Evolutionary conservation across 345 rosid species (phyloP).

Genomic region (Corchorus olitorius): DNA sequence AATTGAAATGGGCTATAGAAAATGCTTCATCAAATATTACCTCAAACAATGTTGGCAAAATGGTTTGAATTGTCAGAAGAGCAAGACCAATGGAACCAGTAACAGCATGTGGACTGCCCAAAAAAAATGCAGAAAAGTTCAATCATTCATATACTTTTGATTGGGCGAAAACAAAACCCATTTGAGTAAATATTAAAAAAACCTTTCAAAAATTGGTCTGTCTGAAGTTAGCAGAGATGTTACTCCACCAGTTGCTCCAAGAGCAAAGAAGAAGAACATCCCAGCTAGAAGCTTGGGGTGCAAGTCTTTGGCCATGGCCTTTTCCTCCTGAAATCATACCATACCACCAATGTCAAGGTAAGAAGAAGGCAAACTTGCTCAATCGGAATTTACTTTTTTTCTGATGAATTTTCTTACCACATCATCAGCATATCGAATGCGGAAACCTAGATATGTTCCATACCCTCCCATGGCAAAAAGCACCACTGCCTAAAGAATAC

Average conservation of each 20-base stretch:
- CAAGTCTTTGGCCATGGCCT: conserved; percentile 85
- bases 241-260: conserved; percentile 93
- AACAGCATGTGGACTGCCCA: conserved; percentile 86
- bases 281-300: conserved; percentile 94
- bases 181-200: not conserved
- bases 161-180: not conserved
- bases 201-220: conserved; percentile 85
- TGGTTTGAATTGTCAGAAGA: conserved; percentile 72
- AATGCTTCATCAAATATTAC: conserved; percentile 36
- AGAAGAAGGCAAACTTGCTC: not conserved
- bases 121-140: not conserved
- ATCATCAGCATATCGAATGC: conserved; percentile 71
- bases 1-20: not conserved
- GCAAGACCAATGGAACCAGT: conserved; percentile 77
- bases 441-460: conserved; percentile 89
- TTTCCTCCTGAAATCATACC: conserved; percentile 59
- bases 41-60: conserved; percentile 78
- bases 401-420: conserved; percentile 47
- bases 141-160: not conserved
- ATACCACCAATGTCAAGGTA: not conserved
- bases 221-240: conserved; percentile 85
- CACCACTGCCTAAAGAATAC: conserved; percentile 71
- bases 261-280: conserved; percentile 92
- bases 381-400: too few relatives aligned
- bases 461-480: conserved; percentile 98